A percentile compares a stretch with the other conserved stretches of the same genome.
These are phyloP conservation scores for Hericium rajendrae DNA, from an alignment of 768 basidiomycete species.

Conservation along the genomic window DNA sequence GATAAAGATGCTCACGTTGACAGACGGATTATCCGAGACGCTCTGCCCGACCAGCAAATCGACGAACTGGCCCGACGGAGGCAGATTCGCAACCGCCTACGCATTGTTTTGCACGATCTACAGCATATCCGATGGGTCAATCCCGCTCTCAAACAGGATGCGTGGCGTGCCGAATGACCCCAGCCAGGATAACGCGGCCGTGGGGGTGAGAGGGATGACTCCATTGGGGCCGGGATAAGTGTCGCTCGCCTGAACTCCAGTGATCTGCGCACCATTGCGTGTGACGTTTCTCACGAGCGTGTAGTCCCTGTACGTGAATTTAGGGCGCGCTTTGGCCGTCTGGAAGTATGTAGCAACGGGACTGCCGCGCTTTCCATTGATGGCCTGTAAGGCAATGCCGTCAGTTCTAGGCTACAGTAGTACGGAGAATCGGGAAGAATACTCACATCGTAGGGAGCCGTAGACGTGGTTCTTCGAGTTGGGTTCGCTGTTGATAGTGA, in stretches of 20 bases:
- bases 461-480: conserved; percentile 50
- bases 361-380: conserved; percentile 34
- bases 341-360: conserved; percentile 55
- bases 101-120: conserved; percentile 36
- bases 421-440: background rate
- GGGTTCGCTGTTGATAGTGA: conserved; percentile 47
- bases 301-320: conserved; percentile 42
- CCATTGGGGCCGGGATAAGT: conserved; percentile 46
- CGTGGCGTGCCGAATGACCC: conserved; percentile 48
- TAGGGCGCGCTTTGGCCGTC: conserved; percentile 41
- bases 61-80: conserved; percentile 41
- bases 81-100: conserved; percentile 36
- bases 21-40: conserved; percentile 53
- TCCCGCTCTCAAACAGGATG: conserved; percentile 53
- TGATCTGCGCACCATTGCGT: conserved; percentile 45
- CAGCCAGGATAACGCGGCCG: conserved; percentile 54
- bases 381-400: conserved; percentile 12
- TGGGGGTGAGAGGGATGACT: conserved; percentile 40
- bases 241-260: conserved; percentile 54
- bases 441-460: conserved; percentile 36
- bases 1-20: conserved; percentile 33
- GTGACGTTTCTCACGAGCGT: conserved; percentile 42
- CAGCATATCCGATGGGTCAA: conserved; percentile 53
- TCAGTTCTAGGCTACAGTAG: background rate
- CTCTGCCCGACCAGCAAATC: conserved; percentile 50